These are phyloP conservation scores for Colletotrichum abscissum DNA, from an alignment of 2,329 filamentous ascomycete genomes.

Conservation along the genomic window DNA sequence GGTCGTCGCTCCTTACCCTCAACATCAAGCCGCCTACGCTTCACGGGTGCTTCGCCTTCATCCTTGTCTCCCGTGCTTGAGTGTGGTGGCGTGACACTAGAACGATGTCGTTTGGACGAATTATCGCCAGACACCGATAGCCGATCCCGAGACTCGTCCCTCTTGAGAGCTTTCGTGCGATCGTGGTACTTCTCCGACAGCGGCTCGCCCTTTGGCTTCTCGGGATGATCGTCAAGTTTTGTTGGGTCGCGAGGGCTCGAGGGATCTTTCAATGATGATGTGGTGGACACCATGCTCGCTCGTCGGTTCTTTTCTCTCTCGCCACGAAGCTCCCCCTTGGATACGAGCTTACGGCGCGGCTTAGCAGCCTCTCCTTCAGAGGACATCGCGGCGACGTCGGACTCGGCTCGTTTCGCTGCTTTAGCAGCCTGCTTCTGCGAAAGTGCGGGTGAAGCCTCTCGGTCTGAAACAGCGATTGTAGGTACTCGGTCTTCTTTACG, in stretches of 20 bases:
- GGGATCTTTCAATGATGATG: constrained; percentile 64
- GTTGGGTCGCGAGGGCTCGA: constrained; percentile 63
- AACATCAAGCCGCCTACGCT: constrained; percentile 67
- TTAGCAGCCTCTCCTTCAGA: constrained; percentile 70
- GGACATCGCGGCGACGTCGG: constrained; percentile 62
- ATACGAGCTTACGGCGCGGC: constrained; percentile 72
- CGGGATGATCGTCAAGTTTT: constrained; percentile 59
- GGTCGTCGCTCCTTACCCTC: constrained; percentile 63
- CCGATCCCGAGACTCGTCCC: constrained; percentile 70
- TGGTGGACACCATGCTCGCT: constrained; percentile 66
- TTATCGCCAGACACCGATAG: constrained; percentile 61
- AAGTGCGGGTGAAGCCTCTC: constrained; percentile 61
- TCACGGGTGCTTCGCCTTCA: constrained; percentile 60
- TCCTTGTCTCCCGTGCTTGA: constrained; percentile 66
- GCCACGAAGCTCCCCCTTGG: constrained; percentile 70
- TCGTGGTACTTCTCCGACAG: constrained; percentile 68
- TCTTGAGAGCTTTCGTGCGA: constrained; percentile 69
- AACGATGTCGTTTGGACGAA: constrained; percentile 67
- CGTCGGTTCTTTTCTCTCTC: constrained; percentile 70
- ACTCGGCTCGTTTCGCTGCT: constrained; percentile 61
- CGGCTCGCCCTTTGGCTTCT: constrained; percentile 57
- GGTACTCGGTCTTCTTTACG: constrained; percentile 66
- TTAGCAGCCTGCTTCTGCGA: constrained; percentile 61
- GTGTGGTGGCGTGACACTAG: constrained; percentile 68
- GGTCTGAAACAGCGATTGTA: constrained; percentile 61